Conservation (phyloP, 331 rosid genomes). For the Telfairia occidentalis region DNA sequence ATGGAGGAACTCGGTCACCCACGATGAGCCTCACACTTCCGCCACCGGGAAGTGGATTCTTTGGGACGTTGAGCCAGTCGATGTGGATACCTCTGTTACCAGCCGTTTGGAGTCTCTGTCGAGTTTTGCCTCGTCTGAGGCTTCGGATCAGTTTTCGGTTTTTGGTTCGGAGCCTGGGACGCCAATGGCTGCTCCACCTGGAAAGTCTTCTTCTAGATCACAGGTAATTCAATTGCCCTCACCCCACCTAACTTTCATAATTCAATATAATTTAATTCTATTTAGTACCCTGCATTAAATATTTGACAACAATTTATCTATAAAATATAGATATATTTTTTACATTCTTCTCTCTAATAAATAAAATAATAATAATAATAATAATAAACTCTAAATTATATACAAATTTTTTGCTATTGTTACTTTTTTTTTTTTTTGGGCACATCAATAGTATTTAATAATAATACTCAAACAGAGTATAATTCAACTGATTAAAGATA, state of each 20-base stretch:
- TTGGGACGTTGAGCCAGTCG: slow-evolving; percentile 36
- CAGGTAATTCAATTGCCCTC: slow-evolving; percentile 5
- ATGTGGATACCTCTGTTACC: neutral
- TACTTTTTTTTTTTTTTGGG: no score
- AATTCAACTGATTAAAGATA: no score
- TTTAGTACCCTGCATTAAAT: no score
- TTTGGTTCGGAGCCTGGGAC: slow-evolving; percentile 23
- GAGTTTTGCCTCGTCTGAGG: slow-evolving; percentile 13
- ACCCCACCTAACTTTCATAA: neutral
- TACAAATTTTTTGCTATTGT: no score
- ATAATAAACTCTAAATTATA: no score
- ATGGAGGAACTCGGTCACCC: slow-evolving; percentile 49
- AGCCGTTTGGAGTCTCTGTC: slow-evolving; percentile 9
- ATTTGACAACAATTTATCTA: no score
- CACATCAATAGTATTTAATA: no score
- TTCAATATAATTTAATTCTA: no score
- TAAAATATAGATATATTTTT: no score
- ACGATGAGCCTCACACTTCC: slow-evolving; percentile 28
- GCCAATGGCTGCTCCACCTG: slow-evolving; percentile 22
- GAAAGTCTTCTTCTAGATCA: neutral
- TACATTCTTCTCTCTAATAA: no score
- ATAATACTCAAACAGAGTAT: no score
- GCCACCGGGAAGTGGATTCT: slow-evolving; percentile 31
- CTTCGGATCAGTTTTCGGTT: slow-evolving; percentile 23
- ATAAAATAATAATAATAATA: no score